Conservation (phyloP, 257 asterid genomes). For the Solanum chaucha region DNA sequence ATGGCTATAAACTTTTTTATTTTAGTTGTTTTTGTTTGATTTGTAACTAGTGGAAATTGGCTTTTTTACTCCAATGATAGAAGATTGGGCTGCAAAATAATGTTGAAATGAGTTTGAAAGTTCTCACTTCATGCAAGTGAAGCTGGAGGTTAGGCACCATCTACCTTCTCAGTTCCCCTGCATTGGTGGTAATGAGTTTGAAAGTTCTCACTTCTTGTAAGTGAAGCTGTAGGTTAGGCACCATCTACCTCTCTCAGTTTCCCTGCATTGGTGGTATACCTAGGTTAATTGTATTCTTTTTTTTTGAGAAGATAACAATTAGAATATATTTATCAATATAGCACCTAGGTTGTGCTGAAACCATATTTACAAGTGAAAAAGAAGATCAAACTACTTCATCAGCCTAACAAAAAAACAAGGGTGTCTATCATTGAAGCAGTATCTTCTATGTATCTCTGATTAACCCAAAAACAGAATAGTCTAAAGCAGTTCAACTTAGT, state of each 20-base stretch:
- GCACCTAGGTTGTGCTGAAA: neutral
- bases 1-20: neutral
- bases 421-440: neutral
- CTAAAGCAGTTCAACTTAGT: neutral
- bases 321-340: neutral
- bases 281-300: neutral
- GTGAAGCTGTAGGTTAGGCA: neutral
- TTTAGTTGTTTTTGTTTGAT: neutral
- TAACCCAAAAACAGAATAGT: neutral
- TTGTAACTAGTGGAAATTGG: neutral
- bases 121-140: neutral
- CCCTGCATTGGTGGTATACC: neutral
- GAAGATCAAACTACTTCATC: neutral
- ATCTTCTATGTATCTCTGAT: neutral
- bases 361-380: neutral
- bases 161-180: neutral
- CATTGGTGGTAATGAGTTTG: neutral
- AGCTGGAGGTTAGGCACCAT: neutral
- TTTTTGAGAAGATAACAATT: neutral
- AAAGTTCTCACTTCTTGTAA: neutral
- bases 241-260: neutral
- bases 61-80: neutral
- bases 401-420: neutral
- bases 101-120: neutral
- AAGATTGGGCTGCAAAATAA: neutral